Evolutionary conservation across 495 filamentous ascomycete genomes (phyloP), one percentile per base, ranked within the genome.

Genomic region (Aspergillus baeticus): DNA sequence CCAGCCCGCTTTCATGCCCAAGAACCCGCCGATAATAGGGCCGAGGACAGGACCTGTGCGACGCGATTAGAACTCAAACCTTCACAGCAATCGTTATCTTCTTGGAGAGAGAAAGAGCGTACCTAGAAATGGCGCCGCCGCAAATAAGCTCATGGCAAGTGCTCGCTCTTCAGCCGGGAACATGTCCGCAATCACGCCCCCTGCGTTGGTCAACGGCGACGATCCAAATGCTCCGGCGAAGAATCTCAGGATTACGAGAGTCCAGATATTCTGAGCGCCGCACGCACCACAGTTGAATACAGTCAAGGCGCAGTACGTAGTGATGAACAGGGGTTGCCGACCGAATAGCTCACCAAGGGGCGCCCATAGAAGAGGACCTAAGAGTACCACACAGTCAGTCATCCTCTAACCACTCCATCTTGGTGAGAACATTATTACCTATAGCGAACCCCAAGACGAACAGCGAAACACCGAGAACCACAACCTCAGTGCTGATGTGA

Each of bases 151-250:
- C 60, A 80, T 77, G 0, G 87, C 88, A 13, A 86, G 57, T 42
- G 87, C 88, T 60, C 88, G 73, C 61, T 90, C 70, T 52, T 69
- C 73, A 5, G 83, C 81, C 10, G 73, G 60, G 60, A 90, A 91
- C 79, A 90, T 87, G 60, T 92, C 87, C 29, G 87, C 84, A 60
- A 91, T 88, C 31, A 90, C 83, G 63, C 87, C 87, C 54, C 87
- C 87, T n/a, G 85, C 77, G 65, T 90, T 91, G 22, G 87, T 89
- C 50, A 91, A 61, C 23, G 87, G 82, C 1, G 86, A 87, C 2
- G 85, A 84, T 23, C 90, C 90, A 67, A 91, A 89, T 14, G 87
- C 77, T 48, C 90, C 87, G 22, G 85, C 87, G 50, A 92, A 85
- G 77, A 92, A 91, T 20, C 90, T 86, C 22, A 91, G 78, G 58